Evolutionary conservation across 495 filamentous ascomycete genomes (phyloP).

Genomic region (Penicillium maclennaniae): DNA sequence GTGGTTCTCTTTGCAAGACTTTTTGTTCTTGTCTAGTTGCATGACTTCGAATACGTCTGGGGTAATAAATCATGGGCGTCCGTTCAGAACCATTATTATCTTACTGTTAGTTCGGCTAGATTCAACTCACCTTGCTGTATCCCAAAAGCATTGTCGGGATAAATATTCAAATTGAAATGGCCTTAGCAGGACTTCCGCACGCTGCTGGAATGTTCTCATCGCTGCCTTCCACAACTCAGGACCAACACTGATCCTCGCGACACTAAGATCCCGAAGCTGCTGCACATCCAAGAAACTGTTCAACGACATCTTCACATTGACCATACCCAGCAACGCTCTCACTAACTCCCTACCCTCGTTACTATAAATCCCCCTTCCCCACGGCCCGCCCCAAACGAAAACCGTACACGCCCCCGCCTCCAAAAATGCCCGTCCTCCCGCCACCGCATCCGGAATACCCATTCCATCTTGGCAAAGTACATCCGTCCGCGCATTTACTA

Average conservation of each 20-base stretch:
- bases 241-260: constrained; percentile 45
- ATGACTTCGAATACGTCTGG: no score
- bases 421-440: constrained; percentile 41
- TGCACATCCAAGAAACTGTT: constrained; percentile 25
- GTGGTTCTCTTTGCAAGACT: no score
- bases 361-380: constrained; percentile 24
- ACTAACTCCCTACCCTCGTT: constrained; percentile 38
- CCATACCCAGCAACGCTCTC: constrained; percentile 24
- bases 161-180: background rate
- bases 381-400: constrained; percentile 46
- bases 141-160: no score
- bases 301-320: constrained; percentile 40
- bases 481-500: constrained; percentile 49
- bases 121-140: no score
- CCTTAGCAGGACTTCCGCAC: constrained; percentile 20
- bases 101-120: no score
- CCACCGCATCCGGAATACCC: constrained; percentile 39
- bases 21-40: no score
- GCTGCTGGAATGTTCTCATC: constrained; percentile 27
- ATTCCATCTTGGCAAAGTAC: constrained; percentile 26
- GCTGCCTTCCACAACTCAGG: constrained; percentile 27
- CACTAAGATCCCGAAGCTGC: constrained; percentile 39
- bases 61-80: no score
- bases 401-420: constrained; percentile 44
- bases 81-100: no score